A percentile compares a stretch with the other conserved stretches of the same genome.
Evolutionary conservation across 2,329 filamentous ascomycete species (phyloP).

Genomic region (Phaeophleospora eucalypticola): DNA sequence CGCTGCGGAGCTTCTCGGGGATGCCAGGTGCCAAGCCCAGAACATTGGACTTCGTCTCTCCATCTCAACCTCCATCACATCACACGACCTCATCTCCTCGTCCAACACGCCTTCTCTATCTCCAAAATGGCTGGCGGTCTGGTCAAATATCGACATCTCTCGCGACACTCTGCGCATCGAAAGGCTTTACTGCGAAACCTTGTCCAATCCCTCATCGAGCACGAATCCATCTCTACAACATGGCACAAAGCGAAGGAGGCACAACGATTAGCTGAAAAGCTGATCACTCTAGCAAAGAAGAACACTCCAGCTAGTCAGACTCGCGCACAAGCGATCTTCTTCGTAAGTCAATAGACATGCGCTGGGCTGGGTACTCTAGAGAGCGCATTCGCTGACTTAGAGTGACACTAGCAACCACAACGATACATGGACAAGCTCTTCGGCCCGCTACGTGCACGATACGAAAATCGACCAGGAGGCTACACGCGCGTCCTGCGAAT

Average conservation of each 20-base stretch:
- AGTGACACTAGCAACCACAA: constrained; percentile 9
- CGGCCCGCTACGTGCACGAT: constrained; percentile 73
- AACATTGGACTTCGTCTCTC: constrained; percentile 4
- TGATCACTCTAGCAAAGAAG: constrained; percentile 90
- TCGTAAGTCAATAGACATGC: constrained; percentile 51
- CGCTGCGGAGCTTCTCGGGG: neutral
- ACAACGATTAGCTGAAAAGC: constrained; percentile 85
- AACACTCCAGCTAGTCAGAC: constrained; percentile 77
- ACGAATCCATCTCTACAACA: constrained; percentile 92
- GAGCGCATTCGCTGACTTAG: neutral
- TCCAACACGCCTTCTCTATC: neutral
- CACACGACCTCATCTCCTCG: no score
- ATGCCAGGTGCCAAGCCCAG: neutral
- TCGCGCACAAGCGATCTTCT: constrained; percentile 71
- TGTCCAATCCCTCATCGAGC: constrained; percentile 87
- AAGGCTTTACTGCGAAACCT: constrained; percentile 92
- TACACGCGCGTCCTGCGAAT: constrained; percentile 94
- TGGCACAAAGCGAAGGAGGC: constrained; percentile 97
- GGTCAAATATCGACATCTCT: constrained; percentile 84
- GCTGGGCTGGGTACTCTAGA: neutral
- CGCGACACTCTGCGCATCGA: constrained; percentile 79
- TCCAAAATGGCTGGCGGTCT: constrained; percentile 74
- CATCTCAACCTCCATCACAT: neutral
- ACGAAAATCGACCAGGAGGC: constrained; percentile 73
- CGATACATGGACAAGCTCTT: constrained; percentile 74